Percentiles rank a stretch among this genome's conserved stretches.
phyloP scores from a whole-genome alignment of 495 filamentous ascomycete genomes.

The Neurospora sp. region DNA sequence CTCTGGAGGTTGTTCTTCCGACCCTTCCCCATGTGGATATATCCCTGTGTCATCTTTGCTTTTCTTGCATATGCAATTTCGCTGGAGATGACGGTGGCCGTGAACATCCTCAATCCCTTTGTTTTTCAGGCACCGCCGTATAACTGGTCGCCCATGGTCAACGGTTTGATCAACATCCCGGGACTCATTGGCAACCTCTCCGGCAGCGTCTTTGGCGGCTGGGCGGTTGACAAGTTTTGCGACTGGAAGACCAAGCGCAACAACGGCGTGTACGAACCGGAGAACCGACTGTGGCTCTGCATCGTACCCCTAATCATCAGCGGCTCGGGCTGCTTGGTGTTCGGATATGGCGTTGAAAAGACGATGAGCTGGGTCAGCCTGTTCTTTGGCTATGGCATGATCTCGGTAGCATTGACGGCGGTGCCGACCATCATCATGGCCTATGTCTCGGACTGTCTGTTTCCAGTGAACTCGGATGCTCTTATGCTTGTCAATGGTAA shows the following conservation, averaged over 20 bases:
- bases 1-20: conserved; percentile 22
- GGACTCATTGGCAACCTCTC: conserved; percentile 37
- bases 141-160: conserved; percentile 44
- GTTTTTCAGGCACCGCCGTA: conserved; percentile 56
- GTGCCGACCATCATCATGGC: conserved; percentile 26
- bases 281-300: conserved; percentile 42
- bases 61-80: conserved; percentile 34
- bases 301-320: conserved; percentile 30
- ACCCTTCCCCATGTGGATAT: conserved; percentile 31
- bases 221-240: conserved; percentile 36
- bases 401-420: conserved; percentile 23
- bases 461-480: conserved; percentile 25
- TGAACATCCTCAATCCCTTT: conserved; percentile 56
- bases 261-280: conserved; percentile 43
- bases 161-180: conserved; percentile 46
- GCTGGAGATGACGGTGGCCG: conserved; percentile 48
- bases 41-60: conserved; percentile 32
- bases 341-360: conserved; percentile 25
- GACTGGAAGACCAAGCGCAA: conserved; percentile 38
- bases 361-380: conserved; percentile 22
- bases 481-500: conserved; percentile 28
- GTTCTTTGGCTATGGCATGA: conserved; percentile 27
- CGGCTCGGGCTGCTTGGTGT: conserved; percentile 27
- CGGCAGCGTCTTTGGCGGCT: conserved; percentile 32
- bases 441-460: conserved; percentile 23